phyloP scores from a whole-genome alignment of 345 rosid genomes.

The Aquilaria sinensis region DNA sequence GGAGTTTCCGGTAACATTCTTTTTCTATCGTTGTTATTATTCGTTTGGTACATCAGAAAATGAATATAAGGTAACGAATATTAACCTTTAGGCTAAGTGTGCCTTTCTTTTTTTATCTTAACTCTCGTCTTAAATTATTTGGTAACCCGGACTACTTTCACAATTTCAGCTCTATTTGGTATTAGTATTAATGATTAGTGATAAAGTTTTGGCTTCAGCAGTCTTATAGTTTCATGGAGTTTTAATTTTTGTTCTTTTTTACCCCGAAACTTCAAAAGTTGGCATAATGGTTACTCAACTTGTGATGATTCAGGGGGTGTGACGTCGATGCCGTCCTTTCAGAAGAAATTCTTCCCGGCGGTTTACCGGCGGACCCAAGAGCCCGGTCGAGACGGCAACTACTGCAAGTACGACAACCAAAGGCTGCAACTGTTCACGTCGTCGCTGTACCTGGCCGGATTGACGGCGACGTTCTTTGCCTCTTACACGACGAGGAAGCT shows the following conservation, averaged over 20 bases:
- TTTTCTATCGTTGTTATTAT: not conserved
- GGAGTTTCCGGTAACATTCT: conserved; percentile 64
- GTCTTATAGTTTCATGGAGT: too few relatives aligned
- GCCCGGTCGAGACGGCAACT: conserved; percentile 30
- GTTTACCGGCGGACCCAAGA: conserved; percentile 39
- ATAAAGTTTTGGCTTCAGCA: too few relatives aligned
- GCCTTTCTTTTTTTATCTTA: not conserved
- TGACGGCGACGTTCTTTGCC: conserved; percentile 78
- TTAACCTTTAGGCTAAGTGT: too few relatives aligned
- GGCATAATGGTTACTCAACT: not conserved
- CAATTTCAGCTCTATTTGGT: too few relatives aligned
- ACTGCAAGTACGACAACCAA: conserved; percentile 87
- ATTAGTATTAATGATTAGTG: too few relatives aligned
- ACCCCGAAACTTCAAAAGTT: too few relatives aligned
- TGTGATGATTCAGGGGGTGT: conserved; percentile 52
- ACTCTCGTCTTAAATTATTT: too few relatives aligned
- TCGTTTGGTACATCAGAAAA: too few relatives aligned
- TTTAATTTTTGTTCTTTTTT: not conserved
- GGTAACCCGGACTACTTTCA: too few relatives aligned
- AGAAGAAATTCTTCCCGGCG: conserved; percentile 64
- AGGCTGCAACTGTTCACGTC: conserved; percentile 80
- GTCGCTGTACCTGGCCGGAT: conserved; percentile 77
- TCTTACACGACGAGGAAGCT: conserved; percentile 73
- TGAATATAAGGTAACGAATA: too few relatives aligned
- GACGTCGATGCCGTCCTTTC: conserved; percentile 67